Evolutionary conservation across 1,139 yeast species (phyloP).

Genomic region (Geotrichum histeridarum): DNA sequence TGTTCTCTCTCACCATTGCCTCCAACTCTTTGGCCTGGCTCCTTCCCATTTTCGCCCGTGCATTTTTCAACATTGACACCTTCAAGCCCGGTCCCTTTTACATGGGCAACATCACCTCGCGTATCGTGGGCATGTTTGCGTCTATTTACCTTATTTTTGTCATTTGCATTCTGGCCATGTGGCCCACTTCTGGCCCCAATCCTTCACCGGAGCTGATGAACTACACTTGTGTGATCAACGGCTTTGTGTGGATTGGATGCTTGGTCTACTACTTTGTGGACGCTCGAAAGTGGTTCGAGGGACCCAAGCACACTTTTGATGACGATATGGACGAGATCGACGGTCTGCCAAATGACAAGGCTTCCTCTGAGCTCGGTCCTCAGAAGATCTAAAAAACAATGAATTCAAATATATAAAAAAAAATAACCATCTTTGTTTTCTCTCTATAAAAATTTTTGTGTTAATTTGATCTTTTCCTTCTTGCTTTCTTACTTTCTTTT

Average conservation of each 20-base stretch:
- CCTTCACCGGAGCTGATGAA: slow-evolving; percentile 50
- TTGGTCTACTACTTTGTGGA: slow-evolving; percentile 48
- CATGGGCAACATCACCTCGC: slow-evolving; percentile 49
- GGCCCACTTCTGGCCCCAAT: slow-evolving; percentile 47
- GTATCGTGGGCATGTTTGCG: slow-evolving; percentile 30
- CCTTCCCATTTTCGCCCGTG: slow-evolving; percentile 49
- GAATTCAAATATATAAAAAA: not conserved
- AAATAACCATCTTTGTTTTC: too few species aligned
- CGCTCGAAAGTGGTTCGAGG: slow-evolving; percentile 58
- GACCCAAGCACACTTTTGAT: slow-evolving; percentile 56
- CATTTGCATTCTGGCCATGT: slow-evolving; percentile 61
- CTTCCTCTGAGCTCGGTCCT: not conserved
- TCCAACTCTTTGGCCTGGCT: slow-evolving; percentile 60
- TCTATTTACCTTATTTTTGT: slow-evolving; percentile 44
- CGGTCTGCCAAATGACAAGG: not conserved
- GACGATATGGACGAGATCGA: slow-evolving; percentile 12
- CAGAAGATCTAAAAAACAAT: too few species aligned
- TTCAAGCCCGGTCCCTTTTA: slow-evolving; percentile 63
- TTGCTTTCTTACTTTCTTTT: too few species aligned
- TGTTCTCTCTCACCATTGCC: slow-evolving; percentile 55
- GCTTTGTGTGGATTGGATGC: slow-evolving; percentile 53
- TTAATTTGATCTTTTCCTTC: too few species aligned
- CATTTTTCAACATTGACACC: slow-evolving; percentile 40
- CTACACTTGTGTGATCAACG: slow-evolving; percentile 59
- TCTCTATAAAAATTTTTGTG: too few species aligned